Base-by-base conservation (phyloP, 1,139 yeast genomes). In the Lodderomyces elongisporus region DNA sequence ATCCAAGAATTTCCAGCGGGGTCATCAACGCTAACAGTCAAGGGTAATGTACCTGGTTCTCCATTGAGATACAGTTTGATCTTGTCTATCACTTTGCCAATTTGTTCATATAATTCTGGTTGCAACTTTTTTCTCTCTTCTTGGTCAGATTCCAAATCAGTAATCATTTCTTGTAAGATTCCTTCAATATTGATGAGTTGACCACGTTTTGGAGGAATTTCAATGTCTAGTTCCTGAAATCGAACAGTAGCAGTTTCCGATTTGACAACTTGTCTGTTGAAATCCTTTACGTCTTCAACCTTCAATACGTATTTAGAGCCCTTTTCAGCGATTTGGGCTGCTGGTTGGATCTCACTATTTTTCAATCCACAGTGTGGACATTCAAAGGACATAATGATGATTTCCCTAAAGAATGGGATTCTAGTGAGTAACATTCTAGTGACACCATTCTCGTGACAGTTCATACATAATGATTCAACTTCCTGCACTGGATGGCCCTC, bases 1-100 rank as follows among this genome's bases (percentile, higher is more conserved):
- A 93, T 80, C 95, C 96, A 93, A 2, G 97, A 89, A 62, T 93
- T 91, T 14, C 99, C 99, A 1, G 96, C 77, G 22, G 98, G 97
- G 60, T 91, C 99, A 56, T 89, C 96, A 14, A 88, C 62, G 13
- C 75, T 68, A 34, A 93, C 73, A 0, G 95, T 85, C 42, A 91
- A 55, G 2, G 98, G 98, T 39, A 88, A 62, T 10, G 76, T 71
- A 24, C 74, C 77, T 36, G 74, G 74, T 38, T 79, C 79, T 38
- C 87, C 91, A 17, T 71, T 69, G 17, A 85, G 64, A 37, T 70
- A 76, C 5, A 71, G 58, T 40, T 67, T 60, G 25, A 88, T 79
- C 48, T 75, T 81, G 20, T 51, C 56, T 38, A 88, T 70, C 39
- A 91, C 82, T 24, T 64, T 76, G 33, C 77, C 81, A 45, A 91